phyloP scores from a whole-genome alignment of 2,329 filamentous ascomycete genomes.

The Epichloe brachyelytri region DNA sequence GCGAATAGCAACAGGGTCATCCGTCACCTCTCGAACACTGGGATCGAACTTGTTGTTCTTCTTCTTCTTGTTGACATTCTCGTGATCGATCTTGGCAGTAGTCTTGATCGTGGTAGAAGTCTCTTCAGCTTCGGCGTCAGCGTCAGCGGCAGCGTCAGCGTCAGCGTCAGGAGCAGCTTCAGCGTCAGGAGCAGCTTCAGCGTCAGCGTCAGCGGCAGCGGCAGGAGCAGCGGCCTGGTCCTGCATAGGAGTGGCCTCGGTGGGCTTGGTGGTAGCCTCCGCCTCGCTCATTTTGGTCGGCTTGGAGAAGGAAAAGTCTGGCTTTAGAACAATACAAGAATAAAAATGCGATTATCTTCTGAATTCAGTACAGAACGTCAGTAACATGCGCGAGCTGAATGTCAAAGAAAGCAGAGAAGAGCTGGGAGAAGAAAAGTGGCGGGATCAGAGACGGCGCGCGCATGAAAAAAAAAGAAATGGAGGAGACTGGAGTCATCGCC shows the following conservation, averaged over 20 bases:
- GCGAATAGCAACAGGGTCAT: constrained; percentile 70
- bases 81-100: constrained; percentile 25
- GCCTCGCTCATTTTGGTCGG: constrained; percentile 7
- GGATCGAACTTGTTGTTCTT: constrained; percentile 62
- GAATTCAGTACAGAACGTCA: background rate
- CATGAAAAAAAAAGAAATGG: background rate
- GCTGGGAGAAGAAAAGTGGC: background rate
- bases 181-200: constrained; percentile 11
- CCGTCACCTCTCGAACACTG: constrained; percentile 51
- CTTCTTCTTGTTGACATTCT: constrained; percentile 18
- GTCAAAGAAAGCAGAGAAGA: background rate
- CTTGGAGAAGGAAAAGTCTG: background rate
- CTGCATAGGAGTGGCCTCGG: constrained; percentile 15
- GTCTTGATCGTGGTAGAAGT: constrained; percentile 30
- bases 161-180: constrained; percentile 8
- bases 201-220: constrained; percentile 2
- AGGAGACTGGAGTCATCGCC: background rate
- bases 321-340: background rate
- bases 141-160: constrained; percentile 7
- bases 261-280: constrained; percentile 13
- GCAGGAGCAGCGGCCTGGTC: constrained; percentile 13
- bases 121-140: constrained; percentile 11
- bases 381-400: background rate
- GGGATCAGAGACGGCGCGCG: background rate
- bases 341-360: background rate